Evolutionary conservation across 495 filamentous ascomycete species (phyloP).

Genomic region (Podospora conica): DNA sequence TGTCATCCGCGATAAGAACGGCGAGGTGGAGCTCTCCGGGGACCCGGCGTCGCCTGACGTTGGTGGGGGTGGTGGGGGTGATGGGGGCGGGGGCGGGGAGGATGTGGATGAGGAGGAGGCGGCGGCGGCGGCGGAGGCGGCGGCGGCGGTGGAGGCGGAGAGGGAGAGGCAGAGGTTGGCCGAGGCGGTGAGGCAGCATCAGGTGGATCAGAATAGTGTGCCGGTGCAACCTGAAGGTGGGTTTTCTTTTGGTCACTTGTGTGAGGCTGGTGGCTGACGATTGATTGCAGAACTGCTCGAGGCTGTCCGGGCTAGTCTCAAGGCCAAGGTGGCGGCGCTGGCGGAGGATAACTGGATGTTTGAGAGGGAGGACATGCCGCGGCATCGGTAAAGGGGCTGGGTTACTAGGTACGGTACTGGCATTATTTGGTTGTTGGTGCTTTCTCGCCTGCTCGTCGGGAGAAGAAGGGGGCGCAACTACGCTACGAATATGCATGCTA

Average conservation of each 20-base stretch:
- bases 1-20: slow-evolving; percentile 68
- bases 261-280: neutral
- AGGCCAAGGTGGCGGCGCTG: slow-evolving; percentile 62
- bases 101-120: slow-evolving; percentile 43
- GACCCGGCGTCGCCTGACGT: slow-evolving; percentile 52
- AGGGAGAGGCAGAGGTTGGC: slow-evolving; percentile 43
- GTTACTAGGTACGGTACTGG: neutral
- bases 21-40: slow-evolving; percentile 57
- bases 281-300: slow-evolving; percentile 57
- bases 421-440: neutral
- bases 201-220: slow-evolving; percentile 57
- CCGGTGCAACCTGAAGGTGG: slow-evolving; percentile 63
- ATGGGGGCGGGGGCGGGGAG: slow-evolving; percentile 39
- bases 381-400: slow-evolving; percentile 16
- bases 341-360: slow-evolving; percentile 90
- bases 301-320: slow-evolving; percentile 63
- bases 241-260: neutral
- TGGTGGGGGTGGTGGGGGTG: slow-evolving; percentile 45
- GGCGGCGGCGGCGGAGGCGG: slow-evolving; percentile 42
- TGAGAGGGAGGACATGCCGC: slow-evolving; percentile 60
- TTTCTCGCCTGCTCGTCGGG: neutral
- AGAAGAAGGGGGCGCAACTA: neutral
- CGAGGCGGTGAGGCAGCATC: slow-evolving; percentile 50
- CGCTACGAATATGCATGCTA: neutral
- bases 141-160: slow-evolving; percentile 42